These are phyloP conservation scores for Trichosanthes truncata DNA, from an alignment of 306 rosid species.

Conservation along the genomic window DNA sequence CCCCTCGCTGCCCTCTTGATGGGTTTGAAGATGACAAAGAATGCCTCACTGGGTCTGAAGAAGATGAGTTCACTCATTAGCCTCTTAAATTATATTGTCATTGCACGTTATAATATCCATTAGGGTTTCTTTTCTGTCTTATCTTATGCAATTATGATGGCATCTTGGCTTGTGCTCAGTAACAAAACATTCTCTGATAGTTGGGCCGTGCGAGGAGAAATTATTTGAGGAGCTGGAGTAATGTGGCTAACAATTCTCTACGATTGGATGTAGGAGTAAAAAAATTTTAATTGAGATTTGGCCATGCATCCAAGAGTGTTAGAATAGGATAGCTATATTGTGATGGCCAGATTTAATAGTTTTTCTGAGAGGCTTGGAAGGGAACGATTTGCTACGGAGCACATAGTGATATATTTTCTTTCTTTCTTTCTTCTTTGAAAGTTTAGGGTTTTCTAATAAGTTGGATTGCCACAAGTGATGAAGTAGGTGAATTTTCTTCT, in stretches of 20 bases:
- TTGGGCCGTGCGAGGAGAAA: too few relatives aligned
- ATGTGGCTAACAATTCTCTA: not conserved
- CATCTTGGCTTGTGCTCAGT: constrained; percentile 62
- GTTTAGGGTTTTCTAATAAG: constrained; percentile 28
- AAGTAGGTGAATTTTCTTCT: constrained; percentile 83
- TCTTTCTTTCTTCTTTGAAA: constrained; percentile 12
- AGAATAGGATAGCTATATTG: not conserved
- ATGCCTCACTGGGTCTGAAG: constrained; percentile 53
- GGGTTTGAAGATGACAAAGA: constrained; percentile 49
- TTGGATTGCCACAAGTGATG: constrained; percentile 52
- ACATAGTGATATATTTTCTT: constrained; percentile 1
- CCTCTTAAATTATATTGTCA: too few relatives aligned
- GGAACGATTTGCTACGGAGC: constrained; percentile 75
- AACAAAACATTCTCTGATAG: constrained; percentile 59
- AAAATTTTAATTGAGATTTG: too few relatives aligned
- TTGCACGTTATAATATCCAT: not conserved
- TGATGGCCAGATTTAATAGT: not conserved
- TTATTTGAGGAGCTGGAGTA: not conserved
- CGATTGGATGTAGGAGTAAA: too few relatives aligned
- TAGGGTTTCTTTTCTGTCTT: not conserved
- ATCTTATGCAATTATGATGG: not conserved
- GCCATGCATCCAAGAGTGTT: not conserved
- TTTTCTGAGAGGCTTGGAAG: constrained; percentile 13
- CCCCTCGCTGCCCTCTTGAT: constrained; percentile 37
- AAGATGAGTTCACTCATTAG: constrained; percentile 30